Percentiles rank a stretch among this genome's conserved stretches.
Evolutionary conservation across 2,329 filamentous ascomycete genomes (phyloP).

Genomic region (Fusarium praegraminearum): DNA sequence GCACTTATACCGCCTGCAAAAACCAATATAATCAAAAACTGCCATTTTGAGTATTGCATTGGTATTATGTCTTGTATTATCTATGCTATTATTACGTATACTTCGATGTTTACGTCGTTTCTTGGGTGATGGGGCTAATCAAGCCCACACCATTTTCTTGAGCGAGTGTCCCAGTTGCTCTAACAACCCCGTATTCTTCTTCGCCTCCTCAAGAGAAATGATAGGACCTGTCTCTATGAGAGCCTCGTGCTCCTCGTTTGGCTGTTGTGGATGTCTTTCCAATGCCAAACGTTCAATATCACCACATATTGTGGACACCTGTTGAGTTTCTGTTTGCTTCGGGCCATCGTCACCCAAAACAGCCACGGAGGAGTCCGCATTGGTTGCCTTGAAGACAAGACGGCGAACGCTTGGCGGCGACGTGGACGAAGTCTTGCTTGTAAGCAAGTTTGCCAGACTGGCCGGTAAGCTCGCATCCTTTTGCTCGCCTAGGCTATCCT

Average conservation of each 20-base stretch:
- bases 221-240: slow-evolving; percentile 75
- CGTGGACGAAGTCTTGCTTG: slow-evolving; percentile 49
- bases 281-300: slow-evolving; percentile 79
- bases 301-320: slow-evolving; percentile 74
- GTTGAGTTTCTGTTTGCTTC: slow-evolving; percentile 65
- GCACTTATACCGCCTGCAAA: slow-evolving; percentile 75
- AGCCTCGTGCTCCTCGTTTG: slow-evolving; percentile 57
- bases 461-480: slow-evolving; percentile 47
- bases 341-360: slow-evolving; percentile 62
- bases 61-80: slow-evolving; percentile 37
- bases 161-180: slow-evolving; percentile 90
- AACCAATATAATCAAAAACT: slow-evolving; percentile 29
- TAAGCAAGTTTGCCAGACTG: slow-evolving; percentile 59
- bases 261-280: slow-evolving; percentile 57
- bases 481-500: slow-evolving; percentile 36
- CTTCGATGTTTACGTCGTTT: slow-evolving; percentile 19
- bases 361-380: slow-evolving; percentile 65
- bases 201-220: slow-evolving; percentile 86
- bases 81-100: slow-evolving; percentile 14
- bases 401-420: slow-evolving; percentile 19
- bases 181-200: slow-evolving; percentile 84
- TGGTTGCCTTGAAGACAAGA: slow-evolving; percentile 40
- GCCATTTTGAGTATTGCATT: slow-evolving; percentile 13
- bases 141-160: slow-evolving; percentile 92
- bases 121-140: slow-evolving; percentile 30